A percentile compares a stretch with the other conserved stretches of the same genome.
Evolutionary conservation across 2,329 filamentous ascomycete species (phyloP).

Genomic region (Karstenula rhodostoma): DNA sequence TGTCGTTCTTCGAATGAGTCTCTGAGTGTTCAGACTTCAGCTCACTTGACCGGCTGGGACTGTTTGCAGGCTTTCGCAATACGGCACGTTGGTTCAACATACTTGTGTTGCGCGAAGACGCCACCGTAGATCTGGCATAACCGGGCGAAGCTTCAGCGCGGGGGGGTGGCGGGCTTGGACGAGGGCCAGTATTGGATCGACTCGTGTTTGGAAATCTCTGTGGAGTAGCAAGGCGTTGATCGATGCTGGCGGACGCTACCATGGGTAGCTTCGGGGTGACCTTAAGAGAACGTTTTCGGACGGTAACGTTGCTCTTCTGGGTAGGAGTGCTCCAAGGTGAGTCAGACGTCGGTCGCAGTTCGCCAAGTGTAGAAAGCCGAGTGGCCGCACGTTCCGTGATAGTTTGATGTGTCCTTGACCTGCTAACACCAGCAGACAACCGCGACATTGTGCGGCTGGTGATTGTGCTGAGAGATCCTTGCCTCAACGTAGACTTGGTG

Average conservation of each 20-base stretch:
- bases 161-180: not conserved
- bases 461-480: conserved; percentile 19
- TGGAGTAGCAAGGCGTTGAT: not conserved
- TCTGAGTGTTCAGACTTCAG: not conserved
- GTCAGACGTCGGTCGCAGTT: not conserved
- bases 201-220: not conserved
- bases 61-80: not conserved
- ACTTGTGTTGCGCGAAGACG: not conserved
- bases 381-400: conserved; percentile 17
- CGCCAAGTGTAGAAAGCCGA: not conserved
- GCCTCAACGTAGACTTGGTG: conserved; percentile 4
- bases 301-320: not conserved
- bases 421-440: conserved; percentile 15
- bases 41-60: not conserved
- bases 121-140: not conserved
- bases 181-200: conserved; percentile 1
- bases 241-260: conserved; percentile 2
- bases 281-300: not conserved
- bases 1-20: not conserved
- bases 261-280: not conserved
- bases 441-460: conserved; percentile 19
- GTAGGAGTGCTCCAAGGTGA: not conserved
- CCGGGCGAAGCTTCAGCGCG: not conserved
- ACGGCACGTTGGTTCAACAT: not conserved
- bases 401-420: conserved; percentile 19